A percentile compares a stretch with the other conserved stretches of the same genome.
Evolutionary conservation across 306 rosid species (phyloP).

Genomic region (Lagenaria siceraria): DNA sequence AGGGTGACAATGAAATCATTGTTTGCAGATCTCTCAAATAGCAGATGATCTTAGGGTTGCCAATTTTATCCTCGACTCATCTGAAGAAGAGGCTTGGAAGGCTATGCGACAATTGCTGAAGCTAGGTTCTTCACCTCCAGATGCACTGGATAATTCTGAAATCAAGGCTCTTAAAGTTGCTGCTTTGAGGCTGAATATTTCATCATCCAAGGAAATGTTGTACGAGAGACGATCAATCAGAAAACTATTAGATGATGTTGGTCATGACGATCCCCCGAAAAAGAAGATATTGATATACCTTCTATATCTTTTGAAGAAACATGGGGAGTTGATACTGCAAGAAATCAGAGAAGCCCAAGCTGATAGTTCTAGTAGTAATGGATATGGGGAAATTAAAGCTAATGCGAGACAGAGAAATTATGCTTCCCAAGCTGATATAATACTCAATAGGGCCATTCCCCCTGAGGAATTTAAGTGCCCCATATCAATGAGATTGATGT

Average conservation of each 20-base stretch:
- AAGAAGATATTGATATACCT: constrained; percentile 46
- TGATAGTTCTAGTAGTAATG: constrained; percentile 14
- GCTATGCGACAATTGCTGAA: constrained; percentile 38
- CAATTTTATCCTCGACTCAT: constrained; percentile 40
- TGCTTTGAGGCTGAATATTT: constrained; percentile 44
- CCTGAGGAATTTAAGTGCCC: constrained; percentile 65
- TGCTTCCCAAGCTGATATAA: constrained; percentile 13
- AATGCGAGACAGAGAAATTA: constrained; percentile 6
- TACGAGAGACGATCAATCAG: constrained; percentile 53
- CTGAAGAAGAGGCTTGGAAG: constrained; percentile 67
- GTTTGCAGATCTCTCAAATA: constrained; percentile 60
- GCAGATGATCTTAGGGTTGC: constrained; percentile 42
- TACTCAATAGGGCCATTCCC: constrained; percentile 27
- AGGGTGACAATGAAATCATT: constrained; percentile 16
- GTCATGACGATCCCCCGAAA: constrained; percentile 28
- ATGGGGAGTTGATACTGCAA: constrained; percentile 22
- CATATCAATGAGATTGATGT: constrained; percentile 66
- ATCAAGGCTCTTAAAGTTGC: constrained; percentile 45
- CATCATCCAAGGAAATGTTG: constrained; percentile 36
- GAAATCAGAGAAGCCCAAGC: constrained; percentile 23
- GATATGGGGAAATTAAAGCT: constrained; percentile 15
- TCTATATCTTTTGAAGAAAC: constrained; percentile 35
- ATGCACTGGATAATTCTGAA: constrained; percentile 36
- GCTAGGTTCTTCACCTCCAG: constrained; percentile 27
- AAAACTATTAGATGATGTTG: constrained; percentile 34